A percentile compares a stretch with the other conserved stretches of the same genome.
Conservation (phyloP, 352 stramenopile species). For the Phytophthora sojae region DNA sequence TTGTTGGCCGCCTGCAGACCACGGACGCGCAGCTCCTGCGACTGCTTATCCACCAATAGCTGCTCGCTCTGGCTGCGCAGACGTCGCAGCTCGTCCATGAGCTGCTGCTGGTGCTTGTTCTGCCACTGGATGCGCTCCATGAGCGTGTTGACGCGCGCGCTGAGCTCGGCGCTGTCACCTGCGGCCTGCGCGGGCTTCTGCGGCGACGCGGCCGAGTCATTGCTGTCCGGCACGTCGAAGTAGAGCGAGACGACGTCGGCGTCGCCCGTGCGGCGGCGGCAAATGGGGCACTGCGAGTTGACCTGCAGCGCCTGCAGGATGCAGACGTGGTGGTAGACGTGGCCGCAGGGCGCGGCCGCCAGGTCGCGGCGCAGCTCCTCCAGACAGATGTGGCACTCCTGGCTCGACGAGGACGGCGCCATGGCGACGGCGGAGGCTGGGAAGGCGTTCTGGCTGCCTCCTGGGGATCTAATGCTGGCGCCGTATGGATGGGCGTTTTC, state of each 20-base stretch:
- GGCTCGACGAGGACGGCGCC: slow-evolving; percentile 29
- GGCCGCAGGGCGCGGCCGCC: slow-evolving; percentile 65
- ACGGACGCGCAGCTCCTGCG: slow-evolving; percentile 57
- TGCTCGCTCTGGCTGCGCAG: slow-evolving; percentile 71
- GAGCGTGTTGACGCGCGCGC: slow-evolving; percentile 59
- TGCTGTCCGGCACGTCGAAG: slow-evolving; percentile 56
- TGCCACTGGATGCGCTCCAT: slow-evolving; percentile 82
- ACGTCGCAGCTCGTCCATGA: slow-evolving; percentile 64
- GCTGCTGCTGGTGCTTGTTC: slow-evolving; percentile 75
- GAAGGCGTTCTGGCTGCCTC: background rate
- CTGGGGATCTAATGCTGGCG: background rate
- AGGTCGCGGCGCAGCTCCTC: slow-evolving; percentile 76
- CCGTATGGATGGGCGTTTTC: slow-evolving; percentile 4
- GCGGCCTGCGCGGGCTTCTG: slow-evolving; percentile 4
- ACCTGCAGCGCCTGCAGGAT: slow-evolving; percentile 80
- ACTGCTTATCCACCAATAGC: slow-evolving; percentile 70
- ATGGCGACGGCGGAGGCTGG: background rate
- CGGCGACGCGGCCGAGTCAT: background rate
- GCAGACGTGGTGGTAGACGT: slow-evolving; percentile 78
- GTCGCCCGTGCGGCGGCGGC: slow-evolving; percentile 51
- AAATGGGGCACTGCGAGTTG: slow-evolving; percentile 80
- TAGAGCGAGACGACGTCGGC: slow-evolving; percentile 70
- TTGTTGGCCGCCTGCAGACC: slow-evolving; percentile 56
- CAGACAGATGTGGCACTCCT: slow-evolving; percentile 87
- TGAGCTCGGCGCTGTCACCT: slow-evolving; percentile 53